phyloP scores from a whole-genome alignment of 495 filamentous ascomycete genomes.

The Penicillium canariense region DNA sequence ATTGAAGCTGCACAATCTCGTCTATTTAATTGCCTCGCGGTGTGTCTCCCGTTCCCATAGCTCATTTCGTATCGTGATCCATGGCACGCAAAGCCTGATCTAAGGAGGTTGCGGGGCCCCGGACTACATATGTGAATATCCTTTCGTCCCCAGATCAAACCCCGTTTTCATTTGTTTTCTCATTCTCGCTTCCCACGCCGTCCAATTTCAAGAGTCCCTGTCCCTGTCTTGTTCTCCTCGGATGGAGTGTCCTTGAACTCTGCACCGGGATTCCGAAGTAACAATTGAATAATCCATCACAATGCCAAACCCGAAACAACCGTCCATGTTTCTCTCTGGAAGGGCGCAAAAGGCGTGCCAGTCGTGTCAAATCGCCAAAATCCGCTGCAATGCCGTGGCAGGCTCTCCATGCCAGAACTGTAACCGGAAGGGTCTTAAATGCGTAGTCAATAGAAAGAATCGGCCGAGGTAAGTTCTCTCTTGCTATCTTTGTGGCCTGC shows the following conservation, averaged over 20 bases:
- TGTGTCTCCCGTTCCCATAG: background rate
- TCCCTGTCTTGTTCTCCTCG: background rate
- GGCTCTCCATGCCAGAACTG: slow-evolving; percentile 17
- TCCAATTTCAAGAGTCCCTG: background rate
- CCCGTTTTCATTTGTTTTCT: background rate
- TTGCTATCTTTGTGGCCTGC: background rate
- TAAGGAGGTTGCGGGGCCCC: slow-evolving; percentile 1
- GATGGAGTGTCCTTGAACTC: background rate
- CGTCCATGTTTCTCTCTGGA: background rate
- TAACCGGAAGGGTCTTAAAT: slow-evolving; percentile 4
- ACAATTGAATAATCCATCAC: background rate
- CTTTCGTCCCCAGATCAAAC: background rate
- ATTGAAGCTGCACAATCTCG: background rate
- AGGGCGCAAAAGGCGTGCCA: slow-evolving; percentile 11
- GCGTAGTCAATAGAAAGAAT: slow-evolving; percentile 2
- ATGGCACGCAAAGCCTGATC: background rate
- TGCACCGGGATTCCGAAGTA: background rate
- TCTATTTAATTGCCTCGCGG: slow-evolving; percentile 1
- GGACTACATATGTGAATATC: background rate
- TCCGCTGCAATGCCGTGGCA: slow-evolving; percentile 9
- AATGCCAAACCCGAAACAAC: slow-evolving; percentile 1
- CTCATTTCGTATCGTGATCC: background rate
- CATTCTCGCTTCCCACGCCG: background rate
- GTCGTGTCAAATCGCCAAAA: slow-evolving; percentile 11
- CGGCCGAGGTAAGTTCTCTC: slow-evolving; percentile 1